phyloP scores from a whole-genome alignment of 2,329 filamentous ascomycete genomes.

The Metarhizium album region DNA sequence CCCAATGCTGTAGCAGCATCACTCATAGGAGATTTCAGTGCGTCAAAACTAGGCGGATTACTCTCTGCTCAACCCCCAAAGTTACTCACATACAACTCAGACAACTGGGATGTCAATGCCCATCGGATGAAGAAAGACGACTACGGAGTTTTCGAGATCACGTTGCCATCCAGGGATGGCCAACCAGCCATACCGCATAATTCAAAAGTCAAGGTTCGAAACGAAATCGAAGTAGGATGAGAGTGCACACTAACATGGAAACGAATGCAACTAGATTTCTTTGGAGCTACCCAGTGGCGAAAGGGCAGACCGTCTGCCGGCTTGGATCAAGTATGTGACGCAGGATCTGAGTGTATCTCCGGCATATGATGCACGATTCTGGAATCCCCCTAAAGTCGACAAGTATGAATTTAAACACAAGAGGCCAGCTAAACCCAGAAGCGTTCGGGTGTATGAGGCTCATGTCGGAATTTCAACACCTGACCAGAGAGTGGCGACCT shows the following conservation, averaged over 20 bases:
- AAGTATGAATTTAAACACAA: slow-evolving; percentile 77
- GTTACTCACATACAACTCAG: slow-evolving; percentile 32
- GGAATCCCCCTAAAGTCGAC: slow-evolving; percentile 75
- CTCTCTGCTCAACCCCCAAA: too few relatives aligned
- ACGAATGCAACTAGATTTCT: slow-evolving; percentile 51
- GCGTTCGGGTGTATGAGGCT: slow-evolving; percentile 93
- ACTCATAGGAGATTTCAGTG: slow-evolving; percentile 91
- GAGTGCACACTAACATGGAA: not conserved
- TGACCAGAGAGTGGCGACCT: slow-evolving; percentile 78
- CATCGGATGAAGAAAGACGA: slow-evolving; percentile 79
- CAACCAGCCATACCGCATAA: slow-evolving; percentile 78
- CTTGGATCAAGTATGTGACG: slow-evolving; percentile 96
- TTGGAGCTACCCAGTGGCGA: slow-evolving; percentile 71
- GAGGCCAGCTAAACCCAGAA: slow-evolving; percentile 71
- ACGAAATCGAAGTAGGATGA: not conserved
- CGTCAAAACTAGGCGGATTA: slow-evolving; percentile 18
- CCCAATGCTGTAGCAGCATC: slow-evolving; percentile 78
- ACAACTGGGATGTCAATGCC: slow-evolving; percentile 75
- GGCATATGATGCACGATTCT: slow-evolving; percentile 90
- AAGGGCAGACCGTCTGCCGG: slow-evolving; percentile 76
- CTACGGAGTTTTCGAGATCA: slow-evolving; percentile 81
- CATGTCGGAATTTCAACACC: slow-evolving; percentile 95
- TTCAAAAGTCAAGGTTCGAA: slow-evolving; percentile 80
- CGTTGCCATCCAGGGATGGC: slow-evolving; percentile 61
- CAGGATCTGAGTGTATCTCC: slow-evolving; percentile 86